Evolutionary conservation across 805 yeast species (phyloP).

Genomic region (Lipomyces lipofer): DNA sequence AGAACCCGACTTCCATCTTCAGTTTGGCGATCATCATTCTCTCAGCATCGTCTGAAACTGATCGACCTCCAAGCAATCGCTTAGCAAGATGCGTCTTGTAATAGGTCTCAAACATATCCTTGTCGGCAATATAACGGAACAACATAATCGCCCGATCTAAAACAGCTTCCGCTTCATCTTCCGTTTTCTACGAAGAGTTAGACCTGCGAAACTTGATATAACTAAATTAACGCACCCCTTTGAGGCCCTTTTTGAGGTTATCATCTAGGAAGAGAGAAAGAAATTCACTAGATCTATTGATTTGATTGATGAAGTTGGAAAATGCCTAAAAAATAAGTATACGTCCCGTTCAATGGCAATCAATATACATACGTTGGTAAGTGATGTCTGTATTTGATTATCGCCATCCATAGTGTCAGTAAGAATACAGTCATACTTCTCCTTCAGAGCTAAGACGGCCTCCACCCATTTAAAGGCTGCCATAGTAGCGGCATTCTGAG

Average conservation of each 20-base stretch:
- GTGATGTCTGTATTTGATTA: slow-evolving; percentile 51
- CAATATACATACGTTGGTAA: too few species aligned
- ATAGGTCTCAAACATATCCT: slow-evolving; percentile 80
- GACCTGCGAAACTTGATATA: not conserved
- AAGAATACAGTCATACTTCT: slow-evolving; percentile 52
- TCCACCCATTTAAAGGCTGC: slow-evolving; percentile 72
- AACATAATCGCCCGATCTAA: slow-evolving; percentile 60
- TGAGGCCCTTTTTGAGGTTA: slow-evolving; percentile 52
- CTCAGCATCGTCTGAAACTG: slow-evolving; percentile 61
- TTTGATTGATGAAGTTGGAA: slow-evolving; percentile 47
- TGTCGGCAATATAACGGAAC: slow-evolving; percentile 71
- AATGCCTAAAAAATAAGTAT: too few species aligned
- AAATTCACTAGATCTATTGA: slow-evolving; percentile 44
- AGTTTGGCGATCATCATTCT: slow-evolving; percentile 64
- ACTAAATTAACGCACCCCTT: slow-evolving; percentile 36
- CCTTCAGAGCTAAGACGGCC: slow-evolving; percentile 53
- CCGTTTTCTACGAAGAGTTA: slow-evolving; percentile 37
- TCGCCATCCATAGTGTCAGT: slow-evolving; percentile 53
- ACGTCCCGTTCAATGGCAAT: too few species aligned
- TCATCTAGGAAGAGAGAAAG: slow-evolving; percentile 60
- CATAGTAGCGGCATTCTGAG: slow-evolving; percentile 41
- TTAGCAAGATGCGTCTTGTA: slow-evolving; percentile 86
- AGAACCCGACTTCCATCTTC: slow-evolving; percentile 74
- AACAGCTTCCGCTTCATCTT: slow-evolving; percentile 50
- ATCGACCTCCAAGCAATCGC: slow-evolving; percentile 57